Evolutionary conservation across 306 rosid species (phyloP), one percentile per base, ranked within the genome.

Genomic region (Lotus japonicus): DNA sequence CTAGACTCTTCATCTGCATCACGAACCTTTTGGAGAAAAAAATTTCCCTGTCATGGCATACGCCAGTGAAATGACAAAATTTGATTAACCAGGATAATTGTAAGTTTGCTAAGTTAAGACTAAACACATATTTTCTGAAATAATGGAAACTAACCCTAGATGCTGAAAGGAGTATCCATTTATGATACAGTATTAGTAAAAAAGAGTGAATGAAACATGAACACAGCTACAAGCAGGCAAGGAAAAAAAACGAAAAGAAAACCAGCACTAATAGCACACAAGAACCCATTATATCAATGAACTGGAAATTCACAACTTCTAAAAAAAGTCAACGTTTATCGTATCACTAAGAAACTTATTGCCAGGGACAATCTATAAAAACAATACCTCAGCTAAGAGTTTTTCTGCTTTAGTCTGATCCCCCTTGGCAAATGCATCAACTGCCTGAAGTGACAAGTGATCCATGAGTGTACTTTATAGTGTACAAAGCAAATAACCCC

Each of bases 1-100:
- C 53, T 82, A 18, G 92, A 90, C 72, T 90, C 89, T 55, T 90
- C 95, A 45, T 94, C 92, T 21, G 92, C 92, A 50, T 86, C 95
- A 1, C 43, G 59, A 12, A 95, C 89, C 78, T 83, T 88, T 4
- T 74, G 33, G 2, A 17, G 68, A 44, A 80, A 91, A 77, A 86
- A 80, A 3, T 82, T 79, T 4, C 91, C 97, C 97, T 91, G 87
- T 35, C 71, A 78, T 16, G 68, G 70, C 51, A 70, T 36, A 57
- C 57, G 14, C 56, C 33, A 61, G 33, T 66, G 19, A 58, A n/a
- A 52, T 16, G 61, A 44, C 28, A 35, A 57, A 39, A 36, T 41
- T 63, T 71, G 55, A 60, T 7, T 28, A 59, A 62, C 71, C 51
- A 9, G 57, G 11, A 33, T 73, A 31, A 15, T 64, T 6, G 26